Base-by-base conservation (phyloP, 73 alveolate species). In the Diophrys sp. region DNA sequence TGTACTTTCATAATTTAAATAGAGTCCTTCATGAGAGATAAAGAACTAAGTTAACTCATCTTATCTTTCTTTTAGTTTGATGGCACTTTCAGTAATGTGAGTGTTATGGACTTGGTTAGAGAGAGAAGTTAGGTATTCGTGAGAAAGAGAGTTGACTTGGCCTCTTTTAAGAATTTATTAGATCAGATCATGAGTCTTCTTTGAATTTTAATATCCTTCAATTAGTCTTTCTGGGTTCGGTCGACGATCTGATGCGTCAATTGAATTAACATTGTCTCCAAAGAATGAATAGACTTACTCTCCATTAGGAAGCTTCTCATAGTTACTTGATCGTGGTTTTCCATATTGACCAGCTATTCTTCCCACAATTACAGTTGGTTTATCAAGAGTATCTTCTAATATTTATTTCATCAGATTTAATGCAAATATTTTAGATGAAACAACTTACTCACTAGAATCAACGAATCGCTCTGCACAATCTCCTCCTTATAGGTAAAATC, bases 381-480 rank as follows among this genome's bases (percentile, higher is more conserved):
- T 55, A 62, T 79, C 78, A 29, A 73, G 18, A 8, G 67, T 24
- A 18, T 54, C 25, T 18, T n/a, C 25, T 18, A 76, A 26, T 31
- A 67, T 34, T 27, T 30, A 44, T 62, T 77, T 62, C 82, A 69
- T 57, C 73, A 83, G 56, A 53, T 73, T 56, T 73, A 76, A 29
- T 0, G 44, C 56, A n/a, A 57, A 26, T 34, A 83, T 56, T 66
- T 80, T 83, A 67, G 30, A 53, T 1, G 54, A 67, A 73, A 80
- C 56, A 53, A 53, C 54, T 27, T 67, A 33, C 54, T 67, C 79
- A n/a, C 56, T 83, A 54, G 86, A 77, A 44, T 83, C 91, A 24
- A 74, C 78, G 73, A 77, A 83, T 32, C 76, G 67, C 54, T 83
- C 91, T 26, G 91, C 81, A 70, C 91, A 83, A 69, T 83, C 91